Conservation (phyloP, 2,329 filamentous ascomycete genomes). For the Achaetomium macrosporum region DNA sequence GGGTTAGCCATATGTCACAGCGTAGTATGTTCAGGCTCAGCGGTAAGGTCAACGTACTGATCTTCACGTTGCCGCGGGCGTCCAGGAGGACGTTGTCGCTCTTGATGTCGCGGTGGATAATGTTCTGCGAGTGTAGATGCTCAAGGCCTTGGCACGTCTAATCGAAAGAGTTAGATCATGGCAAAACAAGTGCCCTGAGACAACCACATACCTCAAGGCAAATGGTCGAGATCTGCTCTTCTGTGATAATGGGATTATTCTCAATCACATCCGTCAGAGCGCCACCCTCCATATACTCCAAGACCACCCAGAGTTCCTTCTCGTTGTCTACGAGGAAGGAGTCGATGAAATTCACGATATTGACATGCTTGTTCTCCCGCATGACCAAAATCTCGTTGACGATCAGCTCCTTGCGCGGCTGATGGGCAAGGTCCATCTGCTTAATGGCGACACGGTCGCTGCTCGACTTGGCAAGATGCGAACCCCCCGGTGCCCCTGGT, state of each 20-base stretch:
- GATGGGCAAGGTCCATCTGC: conserved; percentile 97
- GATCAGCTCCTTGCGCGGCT: conserved; percentile 95
- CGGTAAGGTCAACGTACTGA: conserved; percentile 58
- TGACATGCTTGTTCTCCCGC: conserved; percentile 97
- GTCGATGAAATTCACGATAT: conserved; percentile 98
- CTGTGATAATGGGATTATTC: conserved; percentile 88
- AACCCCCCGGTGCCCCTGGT: neutral
- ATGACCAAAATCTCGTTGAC: conserved; percentile 99
- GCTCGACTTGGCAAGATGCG: neutral
- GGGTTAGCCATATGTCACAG: neutral
- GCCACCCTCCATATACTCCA: conserved; percentile 99
- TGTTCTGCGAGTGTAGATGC: conserved; percentile 91
- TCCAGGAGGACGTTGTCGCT: conserved; percentile 96
- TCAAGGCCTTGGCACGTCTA: conserved; percentile 94
- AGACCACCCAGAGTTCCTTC: conserved; percentile 96
- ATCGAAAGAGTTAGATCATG: conserved; percentile 2
- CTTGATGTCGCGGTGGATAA: conserved; percentile 99
- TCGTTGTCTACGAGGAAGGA: conserved; percentile 94
- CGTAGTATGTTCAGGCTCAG: neutral
- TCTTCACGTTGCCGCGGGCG: conserved; percentile 92
- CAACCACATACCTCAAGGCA: conserved; percentile 74
- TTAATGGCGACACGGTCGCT: conserved; percentile 95
- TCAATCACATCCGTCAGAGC: conserved; percentile 97
- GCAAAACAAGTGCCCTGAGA: neutral
- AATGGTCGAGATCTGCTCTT: conserved; percentile 97